phyloP scores from a whole-genome alignment of 257 asterid genomes.

The Petunia secreta region DNA sequence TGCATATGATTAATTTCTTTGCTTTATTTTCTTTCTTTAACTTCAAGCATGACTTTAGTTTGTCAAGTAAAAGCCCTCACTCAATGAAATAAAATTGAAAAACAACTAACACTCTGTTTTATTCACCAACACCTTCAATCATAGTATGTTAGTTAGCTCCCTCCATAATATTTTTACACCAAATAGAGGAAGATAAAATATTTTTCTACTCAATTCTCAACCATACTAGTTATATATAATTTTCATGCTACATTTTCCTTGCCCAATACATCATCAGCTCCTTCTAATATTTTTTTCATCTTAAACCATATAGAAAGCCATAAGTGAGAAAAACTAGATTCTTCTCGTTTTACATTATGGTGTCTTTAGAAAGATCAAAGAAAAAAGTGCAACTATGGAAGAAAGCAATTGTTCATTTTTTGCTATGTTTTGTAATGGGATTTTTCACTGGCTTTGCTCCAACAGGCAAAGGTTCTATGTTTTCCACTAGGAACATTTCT shows the following conservation, averaged over 20 bases:
- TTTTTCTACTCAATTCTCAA: neutral
- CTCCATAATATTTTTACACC: constrained; percentile 24
- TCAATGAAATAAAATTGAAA: constrained; percentile 29
- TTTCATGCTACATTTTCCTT: neutral
- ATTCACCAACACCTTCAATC: constrained; percentile 34
- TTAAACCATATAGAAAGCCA: neutral
- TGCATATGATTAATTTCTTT: neutral
- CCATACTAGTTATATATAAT: constrained; percentile 15
- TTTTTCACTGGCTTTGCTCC: constrained; percentile 95
- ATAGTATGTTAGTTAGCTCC: constrained; percentile 37
- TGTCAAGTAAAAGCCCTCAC: constrained; percentile 44
- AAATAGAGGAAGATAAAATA: neutral
- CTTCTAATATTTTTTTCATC: neutral
- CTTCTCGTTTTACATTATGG: constrained; percentile 41
- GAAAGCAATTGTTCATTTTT: constrained; percentile 75
- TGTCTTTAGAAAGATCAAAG: constrained; percentile 77
- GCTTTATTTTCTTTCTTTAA: constrained; percentile 42
- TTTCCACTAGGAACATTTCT: constrained; percentile 30
- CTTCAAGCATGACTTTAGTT: constrained; percentile 52
- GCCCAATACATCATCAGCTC: neutral
- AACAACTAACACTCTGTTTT: constrained; percentile 37
- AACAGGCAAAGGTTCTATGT: constrained; percentile 48
- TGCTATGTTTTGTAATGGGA: constrained; percentile 80
- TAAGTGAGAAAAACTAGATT: neutral
- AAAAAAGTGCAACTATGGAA: constrained; percentile 71